phyloP scores from a whole-genome alignment of 1,284 basidiomycete genomes.

The Phellopilus nigrolimitatus region DNA sequence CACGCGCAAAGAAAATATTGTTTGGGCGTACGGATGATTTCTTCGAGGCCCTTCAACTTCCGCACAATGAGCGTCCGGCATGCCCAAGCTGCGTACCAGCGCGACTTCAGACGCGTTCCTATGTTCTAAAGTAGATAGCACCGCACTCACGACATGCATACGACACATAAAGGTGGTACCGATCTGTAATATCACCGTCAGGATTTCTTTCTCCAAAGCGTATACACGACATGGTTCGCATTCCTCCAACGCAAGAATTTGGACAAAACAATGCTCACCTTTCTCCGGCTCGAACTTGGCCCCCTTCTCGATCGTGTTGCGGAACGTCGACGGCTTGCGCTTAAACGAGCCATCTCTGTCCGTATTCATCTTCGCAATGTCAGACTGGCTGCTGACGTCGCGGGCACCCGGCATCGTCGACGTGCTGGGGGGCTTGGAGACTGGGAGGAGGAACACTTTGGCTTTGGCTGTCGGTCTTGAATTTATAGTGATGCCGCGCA shows the following conservation, averaged over 20 bases:
- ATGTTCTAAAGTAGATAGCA: neutral
- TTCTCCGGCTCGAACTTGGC: slow-evolving; percentile 79
- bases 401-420: slow-evolving; percentile 3
- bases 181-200: slow-evolving; percentile 39
- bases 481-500: neutral
- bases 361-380: slow-evolving; percentile 63
- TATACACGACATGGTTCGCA: neutral
- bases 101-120: slow-evolving; percentile 42
- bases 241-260: neutral
- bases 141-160: slow-evolving; percentile 66
- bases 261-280: slow-evolving; percentile 41
- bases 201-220: neutral
- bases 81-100: slow-evolving; percentile 75
- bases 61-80: slow-evolving; percentile 86
- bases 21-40: slow-evolving; percentile 75
- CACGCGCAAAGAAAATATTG: slow-evolving; percentile 27
- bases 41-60: slow-evolving; percentile 88
- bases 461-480: too few species aligned
- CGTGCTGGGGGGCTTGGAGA: neutral
- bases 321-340: slow-evolving; percentile 68
- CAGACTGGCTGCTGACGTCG: slow-evolving; percentile 39
- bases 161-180: slow-evolving; percentile 88
- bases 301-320: slow-evolving; percentile 67
- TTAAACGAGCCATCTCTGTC: slow-evolving; percentile 80
- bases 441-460: slow-evolving; percentile 16